phyloP scores from a whole-genome alignment of 345 rosid species.

The Lepidium aucheri region DNA sequence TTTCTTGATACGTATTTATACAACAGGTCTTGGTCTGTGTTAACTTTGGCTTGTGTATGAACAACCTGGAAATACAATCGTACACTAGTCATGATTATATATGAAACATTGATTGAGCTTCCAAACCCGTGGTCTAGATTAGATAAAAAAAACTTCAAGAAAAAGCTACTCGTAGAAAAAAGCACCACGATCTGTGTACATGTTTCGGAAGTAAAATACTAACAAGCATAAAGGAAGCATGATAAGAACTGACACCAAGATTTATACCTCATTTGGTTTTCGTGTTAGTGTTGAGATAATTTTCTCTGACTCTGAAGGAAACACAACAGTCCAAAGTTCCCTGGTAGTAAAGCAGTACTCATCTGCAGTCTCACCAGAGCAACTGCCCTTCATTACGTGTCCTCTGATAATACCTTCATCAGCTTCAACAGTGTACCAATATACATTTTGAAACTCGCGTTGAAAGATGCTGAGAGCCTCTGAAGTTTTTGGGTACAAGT shows the following conservation, averaged over 20 bases:
- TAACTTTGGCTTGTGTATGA: slow-evolving; percentile 93
- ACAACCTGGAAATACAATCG: slow-evolving; percentile 53
- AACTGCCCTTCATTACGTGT: slow-evolving; percentile 54
- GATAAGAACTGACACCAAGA: neutral
- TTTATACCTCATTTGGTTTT: slow-evolving; percentile 70
- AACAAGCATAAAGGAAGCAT: neutral
- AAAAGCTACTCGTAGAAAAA: neutral
- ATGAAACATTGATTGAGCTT: neutral
- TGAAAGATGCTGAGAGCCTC: slow-evolving; percentile 64
- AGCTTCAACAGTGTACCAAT: slow-evolving; percentile 83
- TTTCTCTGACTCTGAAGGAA: slow-evolving; percentile 87
- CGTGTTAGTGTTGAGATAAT: slow-evolving; percentile 63
- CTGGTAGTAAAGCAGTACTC: slow-evolving; percentile 73
- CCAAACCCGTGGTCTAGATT: neutral
- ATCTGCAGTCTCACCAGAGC: slow-evolving; percentile 46
- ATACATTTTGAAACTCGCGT: slow-evolving; percentile 61
- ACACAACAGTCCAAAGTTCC: slow-evolving; percentile 83
- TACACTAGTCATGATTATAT: neutral
- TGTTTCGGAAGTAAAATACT: neutral
- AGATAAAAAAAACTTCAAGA: neutral
- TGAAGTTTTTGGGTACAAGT: slow-evolving; percentile 76
- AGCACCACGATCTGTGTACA: neutral
- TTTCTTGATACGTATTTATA: slow-evolving; percentile 85
- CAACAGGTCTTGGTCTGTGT: slow-evolving; percentile 83
- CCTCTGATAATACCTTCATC: slow-evolving; percentile 70